These are phyloP conservation scores for Daldinia vernicosa DNA, from an alignment of 495 filamentous ascomycete species.

Conservation along the genomic window DNA sequence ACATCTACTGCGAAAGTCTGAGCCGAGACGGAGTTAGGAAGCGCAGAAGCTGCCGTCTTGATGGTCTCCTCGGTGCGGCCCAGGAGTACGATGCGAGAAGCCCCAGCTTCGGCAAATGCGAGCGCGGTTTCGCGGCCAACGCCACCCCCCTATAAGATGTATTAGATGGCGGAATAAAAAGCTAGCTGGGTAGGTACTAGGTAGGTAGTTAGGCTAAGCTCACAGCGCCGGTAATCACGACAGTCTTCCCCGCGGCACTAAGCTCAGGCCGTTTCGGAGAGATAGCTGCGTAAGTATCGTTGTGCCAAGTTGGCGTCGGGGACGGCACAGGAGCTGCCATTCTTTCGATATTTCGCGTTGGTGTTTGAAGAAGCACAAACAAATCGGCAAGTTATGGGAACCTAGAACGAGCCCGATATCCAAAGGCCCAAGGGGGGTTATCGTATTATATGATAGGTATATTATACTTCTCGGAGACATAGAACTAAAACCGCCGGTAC, in stretches of 20 bases:
- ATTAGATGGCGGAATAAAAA: background rate
- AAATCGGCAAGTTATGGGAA: background rate
- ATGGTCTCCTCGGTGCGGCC: slow-evolving; percentile 43
- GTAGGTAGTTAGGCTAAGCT: slow-evolving; percentile 10
- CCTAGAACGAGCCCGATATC: too few species aligned
- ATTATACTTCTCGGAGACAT: background rate
- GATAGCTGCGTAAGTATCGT: background rate
- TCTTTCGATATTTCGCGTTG: background rate
- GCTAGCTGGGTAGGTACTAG: too few species aligned
- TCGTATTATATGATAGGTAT: too few species aligned
- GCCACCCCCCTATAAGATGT: slow-evolving; percentile 37
- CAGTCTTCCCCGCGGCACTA: slow-evolving; percentile 1
- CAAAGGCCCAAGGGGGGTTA: too few species aligned
- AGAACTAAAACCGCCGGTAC: background rate
- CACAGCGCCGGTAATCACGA: slow-evolving; percentile 7
- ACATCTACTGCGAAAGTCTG: slow-evolving; percentile 49
- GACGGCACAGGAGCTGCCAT: background rate
- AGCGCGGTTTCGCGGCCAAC: slow-evolving; percentile 56
- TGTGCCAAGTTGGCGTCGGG: slow-evolving; percentile 7
- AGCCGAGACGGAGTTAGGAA: slow-evolving; percentile 20
- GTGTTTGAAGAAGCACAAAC: background rate
- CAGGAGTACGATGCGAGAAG: slow-evolving; percentile 49
- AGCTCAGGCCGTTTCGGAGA: slow-evolving; percentile 1
- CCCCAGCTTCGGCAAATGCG: slow-evolving; percentile 56
- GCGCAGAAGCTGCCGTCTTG: background rate